These are phyloP conservation scores for Bipolaris zeicola DNA, from an alignment of 2,329 filamentous ascomycete species.

Conservation along the genomic window DNA sequence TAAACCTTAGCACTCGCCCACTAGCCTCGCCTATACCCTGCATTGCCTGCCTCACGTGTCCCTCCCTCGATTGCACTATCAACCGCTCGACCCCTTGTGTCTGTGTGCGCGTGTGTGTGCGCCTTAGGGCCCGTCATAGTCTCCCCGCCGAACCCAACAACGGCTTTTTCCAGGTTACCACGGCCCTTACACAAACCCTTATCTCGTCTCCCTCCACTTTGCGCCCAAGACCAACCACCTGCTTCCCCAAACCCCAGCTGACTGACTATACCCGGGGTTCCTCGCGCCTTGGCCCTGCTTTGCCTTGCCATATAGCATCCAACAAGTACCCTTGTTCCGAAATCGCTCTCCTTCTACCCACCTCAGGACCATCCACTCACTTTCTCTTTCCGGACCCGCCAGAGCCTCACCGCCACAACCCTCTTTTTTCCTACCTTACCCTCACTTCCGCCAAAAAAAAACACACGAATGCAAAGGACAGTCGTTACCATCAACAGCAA, in stretches of 20 bases:
- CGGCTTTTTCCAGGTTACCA: slow-evolving; percentile 15
- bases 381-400: background rate
- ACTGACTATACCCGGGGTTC: slow-evolving; percentile 20
- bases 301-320: slow-evolving; percentile 29
- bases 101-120: background rate
- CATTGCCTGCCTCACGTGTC: slow-evolving; percentile 37
- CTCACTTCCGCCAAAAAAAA: slow-evolving; percentile 6
- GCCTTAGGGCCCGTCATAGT: slow-evolving; percentile 15
- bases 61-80: slow-evolving; percentile 21
- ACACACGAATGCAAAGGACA: slow-evolving; percentile 59
- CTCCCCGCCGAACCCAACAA: slow-evolving; percentile 29
- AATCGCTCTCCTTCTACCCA: slow-evolving; percentile 18
- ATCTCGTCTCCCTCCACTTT: slow-evolving; percentile 24
- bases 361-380: background rate
- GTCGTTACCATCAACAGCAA: slow-evolving; percentile 95
- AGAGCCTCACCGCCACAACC: background rate
- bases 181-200: slow-evolving; percentile 27
- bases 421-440: slow-evolving; percentile 5
- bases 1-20: slow-evolving; percentile 8
- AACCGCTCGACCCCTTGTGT: slow-evolving; percentile 12
- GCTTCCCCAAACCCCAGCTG: slow-evolving; percentile 10
- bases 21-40: slow-evolving; percentile 25
- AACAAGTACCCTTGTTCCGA: slow-evolving; percentile 16
- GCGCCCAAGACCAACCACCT: slow-evolving; percentile 14
- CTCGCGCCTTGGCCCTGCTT: slow-evolving; percentile 24